phyloP scores from a whole-genome alignment of 1,284 basidiomycete genomes.

The Ceratobasidium sp. region DNA sequence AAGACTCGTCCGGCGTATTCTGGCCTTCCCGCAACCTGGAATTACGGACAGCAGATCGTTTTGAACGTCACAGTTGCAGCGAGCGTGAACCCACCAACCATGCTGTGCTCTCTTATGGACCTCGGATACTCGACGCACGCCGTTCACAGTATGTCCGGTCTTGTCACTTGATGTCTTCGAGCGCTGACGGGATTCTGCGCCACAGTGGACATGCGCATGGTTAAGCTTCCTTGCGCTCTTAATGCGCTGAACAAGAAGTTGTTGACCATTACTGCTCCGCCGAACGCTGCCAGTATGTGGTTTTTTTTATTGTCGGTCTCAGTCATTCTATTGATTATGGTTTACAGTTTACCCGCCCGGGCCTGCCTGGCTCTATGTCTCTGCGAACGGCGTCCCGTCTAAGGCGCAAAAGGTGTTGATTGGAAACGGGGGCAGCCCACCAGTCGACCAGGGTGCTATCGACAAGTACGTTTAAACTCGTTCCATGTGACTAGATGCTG shows the following conservation, averaged over 20 bases:
- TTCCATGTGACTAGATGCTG: background rate
- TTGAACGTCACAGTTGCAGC: slow-evolving; percentile 44
- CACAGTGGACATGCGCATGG: too few species aligned
- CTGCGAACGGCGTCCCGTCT: too few species aligned
- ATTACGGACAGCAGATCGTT: slow-evolving; percentile 62
- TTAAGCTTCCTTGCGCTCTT: too few species aligned
- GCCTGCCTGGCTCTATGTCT: too few species aligned
- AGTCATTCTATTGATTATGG: too few species aligned
- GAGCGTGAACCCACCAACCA: slow-evolving; percentile 56
- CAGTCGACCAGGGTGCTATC: too few species aligned
- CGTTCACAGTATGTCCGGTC: slow-evolving; percentile 58
- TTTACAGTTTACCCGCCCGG: too few species aligned
- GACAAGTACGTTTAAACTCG: background rate
- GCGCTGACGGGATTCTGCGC: too few species aligned
- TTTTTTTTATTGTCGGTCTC: background rate
- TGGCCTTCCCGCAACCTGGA: slow-evolving; percentile 59
- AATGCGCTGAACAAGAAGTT: too few species aligned
- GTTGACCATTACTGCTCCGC: slow-evolving; percentile 65
- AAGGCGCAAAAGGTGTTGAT: too few species aligned
- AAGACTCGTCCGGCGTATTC: slow-evolving; percentile 56
- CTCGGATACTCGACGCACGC: slow-evolving; percentile 64
- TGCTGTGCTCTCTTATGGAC: slow-evolving; percentile 58
- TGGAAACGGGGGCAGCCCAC: too few species aligned
- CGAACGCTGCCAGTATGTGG: slow-evolving; percentile 51
- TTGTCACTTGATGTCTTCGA: too few species aligned